These are phyloP conservation scores for Pelargonium nanum DNA, from an alignment of 345 rosid genomes.

Conservation along the genomic window DNA sequence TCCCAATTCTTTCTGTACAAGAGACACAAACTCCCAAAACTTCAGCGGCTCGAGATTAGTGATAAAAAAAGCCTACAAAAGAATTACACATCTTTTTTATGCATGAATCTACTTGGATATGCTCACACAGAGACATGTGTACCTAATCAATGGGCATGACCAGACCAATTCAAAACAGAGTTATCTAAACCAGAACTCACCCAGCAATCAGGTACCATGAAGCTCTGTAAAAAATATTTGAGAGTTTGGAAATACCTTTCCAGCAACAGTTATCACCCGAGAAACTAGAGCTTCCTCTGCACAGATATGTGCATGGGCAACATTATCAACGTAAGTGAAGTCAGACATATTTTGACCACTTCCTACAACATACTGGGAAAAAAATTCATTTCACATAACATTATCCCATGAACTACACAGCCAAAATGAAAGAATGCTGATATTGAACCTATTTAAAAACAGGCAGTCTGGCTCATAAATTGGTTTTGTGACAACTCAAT, in stretches of 20 bases:
- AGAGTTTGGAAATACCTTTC: slow-evolving; percentile 50
- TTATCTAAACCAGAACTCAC: background rate
- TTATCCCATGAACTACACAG: background rate
- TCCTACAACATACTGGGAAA: slow-evolving; percentile 77
- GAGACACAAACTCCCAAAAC: slow-evolving; percentile 72
- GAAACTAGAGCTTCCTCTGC: slow-evolving; percentile 71
- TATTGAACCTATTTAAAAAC: background rate
- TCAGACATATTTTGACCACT: slow-evolving; percentile 76
- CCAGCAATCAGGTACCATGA: background rate
- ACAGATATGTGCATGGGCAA: slow-evolving; percentile 72
- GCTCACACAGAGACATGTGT: background rate
- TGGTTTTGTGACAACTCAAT: background rate
- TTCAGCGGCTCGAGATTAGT: slow-evolving; percentile 67
- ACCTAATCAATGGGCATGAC: background rate
- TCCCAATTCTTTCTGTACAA: slow-evolving; percentile 59
- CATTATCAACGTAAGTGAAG: slow-evolving; percentile 85
- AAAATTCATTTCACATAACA: slow-evolving; percentile 24
- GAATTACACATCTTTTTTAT: slow-evolving; percentile 8
- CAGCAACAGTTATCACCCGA: slow-evolving; percentile 60
- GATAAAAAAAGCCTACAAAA: slow-evolving; percentile 76
- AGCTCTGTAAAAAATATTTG: background rate
- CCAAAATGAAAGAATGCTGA: background rate
- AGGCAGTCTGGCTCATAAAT: background rate
- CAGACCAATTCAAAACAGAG: slow-evolving; percentile 1
- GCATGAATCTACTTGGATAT: background rate